phyloP scores from a whole-genome alignment of 2,329 filamentous ascomycete species.

The Epichloe sp. region DNA sequence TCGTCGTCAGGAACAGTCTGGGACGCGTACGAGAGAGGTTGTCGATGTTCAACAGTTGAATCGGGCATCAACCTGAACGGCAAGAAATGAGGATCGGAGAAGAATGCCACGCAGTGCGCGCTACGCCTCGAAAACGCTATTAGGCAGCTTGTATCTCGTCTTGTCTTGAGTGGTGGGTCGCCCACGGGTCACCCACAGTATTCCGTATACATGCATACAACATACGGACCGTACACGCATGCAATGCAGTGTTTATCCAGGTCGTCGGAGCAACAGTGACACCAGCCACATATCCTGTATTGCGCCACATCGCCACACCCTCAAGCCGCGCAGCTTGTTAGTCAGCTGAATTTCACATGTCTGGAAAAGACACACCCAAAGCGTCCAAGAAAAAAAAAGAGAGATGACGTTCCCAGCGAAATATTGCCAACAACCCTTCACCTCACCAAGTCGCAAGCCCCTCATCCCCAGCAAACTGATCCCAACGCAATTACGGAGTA shows the following conservation, averaged over 20 bases:
- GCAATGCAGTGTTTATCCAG: constrained; percentile 5
- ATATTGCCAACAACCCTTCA: neutral
- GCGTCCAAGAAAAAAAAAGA: neutral
- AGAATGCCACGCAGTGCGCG: neutral
- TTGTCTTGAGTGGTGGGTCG: constrained; percentile 2
- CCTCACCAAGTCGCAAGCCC: neutral
- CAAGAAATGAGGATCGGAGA: neutral
- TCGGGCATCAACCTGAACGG: neutral
- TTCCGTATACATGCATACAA: too few species aligned
- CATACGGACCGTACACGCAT: too few species aligned
- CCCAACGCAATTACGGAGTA: neutral
- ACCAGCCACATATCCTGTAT: neutral
- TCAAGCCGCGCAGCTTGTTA: neutral
- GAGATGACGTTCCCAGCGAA: neutral
- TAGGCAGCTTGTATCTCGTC: neutral
- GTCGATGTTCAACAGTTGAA: neutral
- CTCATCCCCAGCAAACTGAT: neutral
- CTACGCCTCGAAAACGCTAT: neutral
- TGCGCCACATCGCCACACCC: neutral
- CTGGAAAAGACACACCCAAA: neutral
- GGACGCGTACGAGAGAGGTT: constrained; percentile 8
- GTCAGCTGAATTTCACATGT: constrained; percentile 5
- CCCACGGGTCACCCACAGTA: neutral
- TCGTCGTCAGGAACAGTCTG: constrained; percentile 12
- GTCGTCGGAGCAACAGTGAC: constrained; percentile 6